A percentile compares a stretch with the other conserved stretches of the same genome.
Conservation (phyloP, 306 rosid species). For the Glycyrrhiza uralensis region DNA sequence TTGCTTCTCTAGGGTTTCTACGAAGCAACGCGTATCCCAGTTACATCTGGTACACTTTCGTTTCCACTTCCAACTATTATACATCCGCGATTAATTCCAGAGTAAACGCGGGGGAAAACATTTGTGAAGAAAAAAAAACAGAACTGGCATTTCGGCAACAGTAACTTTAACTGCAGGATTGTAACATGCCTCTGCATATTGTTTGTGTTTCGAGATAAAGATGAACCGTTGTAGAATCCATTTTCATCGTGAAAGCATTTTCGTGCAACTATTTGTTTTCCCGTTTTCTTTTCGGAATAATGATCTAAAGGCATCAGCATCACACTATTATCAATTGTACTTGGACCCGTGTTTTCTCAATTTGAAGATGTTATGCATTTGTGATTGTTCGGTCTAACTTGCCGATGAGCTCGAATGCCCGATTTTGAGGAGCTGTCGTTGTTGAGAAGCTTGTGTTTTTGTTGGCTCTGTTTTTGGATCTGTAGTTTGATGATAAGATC, state of each 20-base stretch:
- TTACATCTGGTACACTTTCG: neutral
- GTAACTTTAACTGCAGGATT: slow-evolving; percentile 13
- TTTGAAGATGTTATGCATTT: neutral
- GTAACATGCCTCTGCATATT: neutral
- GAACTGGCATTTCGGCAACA: slow-evolving; percentile 13
- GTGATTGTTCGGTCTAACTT: neutral
- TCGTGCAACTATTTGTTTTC: neutral
- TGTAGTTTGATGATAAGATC: neutral
- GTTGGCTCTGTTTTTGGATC: neutral
- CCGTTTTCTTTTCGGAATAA: neutral
- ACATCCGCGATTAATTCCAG: slow-evolving; percentile 23
- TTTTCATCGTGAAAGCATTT: neutral
- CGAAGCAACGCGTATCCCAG: slow-evolving; percentile 40
- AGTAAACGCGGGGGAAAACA: neutral
- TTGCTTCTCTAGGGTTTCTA: slow-evolving; percentile 54
- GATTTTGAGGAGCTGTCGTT: neutral
- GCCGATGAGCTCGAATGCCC: neutral
- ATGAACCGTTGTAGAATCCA: neutral
- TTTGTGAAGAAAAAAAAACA: neutral
- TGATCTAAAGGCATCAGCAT: neutral
- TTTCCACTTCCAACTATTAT: neutral
- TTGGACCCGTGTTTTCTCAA: neutral
- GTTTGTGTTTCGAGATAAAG: neutral
- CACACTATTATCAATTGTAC: neutral
- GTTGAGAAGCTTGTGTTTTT: neutral